Evolutionary conservation across 2,329 filamentous ascomycete species (phyloP).

Genomic region (Cordyceps cicadae): DNA sequence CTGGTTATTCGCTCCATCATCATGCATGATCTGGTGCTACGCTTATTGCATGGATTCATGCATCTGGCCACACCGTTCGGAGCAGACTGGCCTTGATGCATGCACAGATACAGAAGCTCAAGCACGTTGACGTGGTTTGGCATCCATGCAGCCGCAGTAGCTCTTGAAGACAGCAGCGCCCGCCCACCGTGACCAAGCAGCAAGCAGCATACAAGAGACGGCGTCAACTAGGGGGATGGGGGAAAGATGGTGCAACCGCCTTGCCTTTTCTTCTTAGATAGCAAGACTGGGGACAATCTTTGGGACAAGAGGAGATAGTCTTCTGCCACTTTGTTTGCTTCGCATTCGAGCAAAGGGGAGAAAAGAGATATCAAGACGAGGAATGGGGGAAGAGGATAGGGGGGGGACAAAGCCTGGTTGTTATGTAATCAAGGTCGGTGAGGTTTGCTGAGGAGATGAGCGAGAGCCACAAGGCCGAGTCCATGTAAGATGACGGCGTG

Average conservation of each 20-base stretch:
- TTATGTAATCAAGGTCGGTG: not conserved
- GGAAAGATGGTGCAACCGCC: not conserved
- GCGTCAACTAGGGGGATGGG: not conserved
- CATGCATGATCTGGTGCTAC: not conserved
- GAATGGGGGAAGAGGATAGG: not conserved
- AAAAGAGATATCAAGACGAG: not conserved
- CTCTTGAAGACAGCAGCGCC: not conserved
- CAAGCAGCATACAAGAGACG: not conserved
- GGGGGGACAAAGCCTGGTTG: not conserved
- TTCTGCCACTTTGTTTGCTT: not conserved
- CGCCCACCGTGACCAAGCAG: not conserved
- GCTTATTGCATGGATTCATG: not conserved
- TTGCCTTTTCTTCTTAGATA: not conserved
- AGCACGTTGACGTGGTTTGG: constrained; percentile 5
- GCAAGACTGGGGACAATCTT: not conserved
- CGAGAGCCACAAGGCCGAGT: not conserved
- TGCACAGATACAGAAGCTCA: not conserved
- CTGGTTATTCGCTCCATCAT: not conserved
- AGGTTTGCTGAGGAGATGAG: not conserved
- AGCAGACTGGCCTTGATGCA: not conserved
- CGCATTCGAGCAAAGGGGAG: not conserved
- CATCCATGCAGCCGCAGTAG: constrained; percentile 1
- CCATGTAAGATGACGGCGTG: constrained; percentile 4
- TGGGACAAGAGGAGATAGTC: not conserved
- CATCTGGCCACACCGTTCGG: not conserved